Base-by-base conservation (phyloP, 2,329 filamentous ascomycete species). In the Cylindrodendrum hubeiense region DNA sequence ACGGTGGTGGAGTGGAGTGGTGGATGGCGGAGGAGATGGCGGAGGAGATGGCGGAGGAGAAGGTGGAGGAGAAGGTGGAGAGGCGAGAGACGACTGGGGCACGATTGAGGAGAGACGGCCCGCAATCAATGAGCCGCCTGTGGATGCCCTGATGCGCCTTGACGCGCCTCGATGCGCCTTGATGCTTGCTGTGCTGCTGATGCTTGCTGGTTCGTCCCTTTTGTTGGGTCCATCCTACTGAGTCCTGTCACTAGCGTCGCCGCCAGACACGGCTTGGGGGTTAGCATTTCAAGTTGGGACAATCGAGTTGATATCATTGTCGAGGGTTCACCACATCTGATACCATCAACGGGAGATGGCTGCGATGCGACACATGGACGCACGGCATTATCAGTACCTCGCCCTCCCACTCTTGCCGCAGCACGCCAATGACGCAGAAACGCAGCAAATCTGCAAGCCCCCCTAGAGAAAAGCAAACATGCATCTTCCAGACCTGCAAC, bases 61-160 rank as follows among this genome's bases (percentile, higher is more conserved):
- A 8, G 37, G n/a, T 39, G 28, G 28, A 30, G 28, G 28, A 30
- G 4, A 30, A 9, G 28, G 41, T 39, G 17, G 17, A 39, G 37
- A 39, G 37, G n/a, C n/a, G n/a, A n/a, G n/a, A n/a, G n/a, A n/a
- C n/a, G 17, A 39, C 37, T 39, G n/a, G 39, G 3, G 52, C 30
- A 44, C n/a, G 17, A 17, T 28, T 39, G 34, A 51, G 43, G 54
- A 55, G 56, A 41, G 53, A 66, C 61, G 60, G 65, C 56, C 54
- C 68, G 68, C 58, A 28, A 60, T 67, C 62, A 19, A 65, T 59
- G 67, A 73, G 70, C 67, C 68, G 58, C 67, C 30, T 63, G 58
- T 59, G 57, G 67, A 51, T 33, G 64, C 56, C 28, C 34, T 49
- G 57, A 56, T 24, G 58, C 58, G 12, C 10, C 33, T 43, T 17